Percentiles rank a stretch among this genome's conserved stretches.
These are phyloP conservation scores for Saccharomyces hybrid DNA, from an alignment of 1,139 yeast species.

Conservation along the genomic window DNA sequence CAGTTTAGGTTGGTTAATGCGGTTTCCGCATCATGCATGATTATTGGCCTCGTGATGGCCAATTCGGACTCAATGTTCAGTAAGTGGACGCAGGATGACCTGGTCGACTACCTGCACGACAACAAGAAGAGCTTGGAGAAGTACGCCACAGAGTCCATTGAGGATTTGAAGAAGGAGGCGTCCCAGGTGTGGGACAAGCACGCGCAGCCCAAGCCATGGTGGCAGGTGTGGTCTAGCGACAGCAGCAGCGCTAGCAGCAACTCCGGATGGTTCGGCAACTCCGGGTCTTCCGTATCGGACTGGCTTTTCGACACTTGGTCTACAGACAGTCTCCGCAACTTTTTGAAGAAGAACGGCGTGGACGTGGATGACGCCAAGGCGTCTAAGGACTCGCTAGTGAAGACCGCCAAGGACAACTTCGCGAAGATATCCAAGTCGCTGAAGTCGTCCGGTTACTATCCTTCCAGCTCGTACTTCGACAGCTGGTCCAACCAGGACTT, in stretches of 20 bases:
- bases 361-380: constrained; percentile 30
- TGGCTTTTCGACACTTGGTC: constrained; percentile 51
- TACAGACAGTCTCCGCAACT: constrained; percentile 31
- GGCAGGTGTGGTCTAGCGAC: constrained; percentile 24
- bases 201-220: constrained; percentile 26
- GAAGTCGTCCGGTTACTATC: constrained; percentile 40
- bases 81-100: constrained; percentile 31
- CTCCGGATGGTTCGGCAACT: constrained; percentile 3
- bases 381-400: constrained; percentile 35
- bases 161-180: constrained; percentile 35
- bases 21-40: not conserved
- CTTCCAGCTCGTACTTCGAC: constrained; percentile 45
- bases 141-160: constrained; percentile 18
- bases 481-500: constrained; percentile 41
- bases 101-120: constrained; percentile 34
- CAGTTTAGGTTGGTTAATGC: constrained; percentile 2
- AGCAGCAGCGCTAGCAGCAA: constrained; percentile 5
- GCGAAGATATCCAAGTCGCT: constrained; percentile 34
- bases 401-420: constrained; percentile 35
- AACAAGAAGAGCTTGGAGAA: constrained; percentile 29
- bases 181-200: constrained; percentile 33
- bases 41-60: constrained; percentile 6
- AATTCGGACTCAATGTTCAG: constrained; percentile 19
- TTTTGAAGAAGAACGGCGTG: constrained; percentile 35
- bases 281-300: constrained; percentile 13